Conservation (phyloP, 192 early-diverging fungal genomes). For the Coemansia sp. region DNA sequence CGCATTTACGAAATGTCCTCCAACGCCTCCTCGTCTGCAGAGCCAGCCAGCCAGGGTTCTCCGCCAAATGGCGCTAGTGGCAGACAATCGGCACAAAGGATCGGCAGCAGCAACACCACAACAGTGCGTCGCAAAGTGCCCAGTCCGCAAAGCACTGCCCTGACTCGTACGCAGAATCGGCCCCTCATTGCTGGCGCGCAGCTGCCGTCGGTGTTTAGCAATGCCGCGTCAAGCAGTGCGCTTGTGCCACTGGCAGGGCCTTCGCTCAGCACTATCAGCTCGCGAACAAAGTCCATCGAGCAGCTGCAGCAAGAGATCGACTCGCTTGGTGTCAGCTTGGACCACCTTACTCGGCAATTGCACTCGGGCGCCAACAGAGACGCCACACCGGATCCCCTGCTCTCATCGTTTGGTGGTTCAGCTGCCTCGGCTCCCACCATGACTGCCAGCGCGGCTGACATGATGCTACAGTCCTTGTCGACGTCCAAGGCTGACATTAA, state of each 20-base stretch:
- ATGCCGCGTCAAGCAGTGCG: constrained; percentile 2
- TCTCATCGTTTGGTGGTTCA: not conserved
- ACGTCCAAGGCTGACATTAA: not conserved
- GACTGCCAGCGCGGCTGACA: not conserved
- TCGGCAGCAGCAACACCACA: not conserved
- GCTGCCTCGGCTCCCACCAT: not conserved
- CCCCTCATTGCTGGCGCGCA: not conserved
- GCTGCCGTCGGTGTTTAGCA: not conserved
- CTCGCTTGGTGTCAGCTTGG: constrained; percentile 17
- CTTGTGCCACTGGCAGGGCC: constrained; percentile 8
- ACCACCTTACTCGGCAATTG: constrained; percentile 28
- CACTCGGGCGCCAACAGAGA: not conserved
- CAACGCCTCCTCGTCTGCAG: constrained; percentile 23
- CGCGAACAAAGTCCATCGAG: constrained; percentile 35
- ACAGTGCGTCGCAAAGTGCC: constrained; percentile 24
- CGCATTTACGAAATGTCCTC: constrained; percentile 23
- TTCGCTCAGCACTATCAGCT: constrained; percentile 5
- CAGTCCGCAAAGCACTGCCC: constrained; percentile 21
- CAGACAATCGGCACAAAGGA: not conserved
- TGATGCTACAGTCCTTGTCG: not conserved
- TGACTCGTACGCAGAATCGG: constrained; percentile 25
- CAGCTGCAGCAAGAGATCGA: constrained; percentile 36
- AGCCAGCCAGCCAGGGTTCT: not conserved
- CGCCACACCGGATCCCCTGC: not conserved
- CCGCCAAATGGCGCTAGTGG: not conserved